A percentile compares a stretch with the other conserved stretches of the same genome.
Evolutionary conservation across 2,329 filamentous ascomycete genomes (phyloP).

Genomic region (Cladorrhinum sp.): DNA sequence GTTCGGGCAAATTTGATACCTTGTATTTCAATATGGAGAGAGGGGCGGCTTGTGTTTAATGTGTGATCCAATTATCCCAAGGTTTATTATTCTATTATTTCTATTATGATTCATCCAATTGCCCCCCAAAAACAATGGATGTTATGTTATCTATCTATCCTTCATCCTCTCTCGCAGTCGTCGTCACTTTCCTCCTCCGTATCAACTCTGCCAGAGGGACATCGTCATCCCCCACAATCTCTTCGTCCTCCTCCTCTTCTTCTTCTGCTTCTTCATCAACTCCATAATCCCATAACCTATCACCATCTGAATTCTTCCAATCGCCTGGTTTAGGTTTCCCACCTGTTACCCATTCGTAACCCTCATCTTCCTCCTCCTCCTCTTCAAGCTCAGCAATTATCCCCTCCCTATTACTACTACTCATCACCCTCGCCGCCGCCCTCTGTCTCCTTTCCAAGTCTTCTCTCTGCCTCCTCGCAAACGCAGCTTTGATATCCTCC

Average conservation of each 20-base stretch:
- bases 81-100: no score
- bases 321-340: slow-evolving; percentile 44
- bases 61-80: no score
- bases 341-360: slow-evolving; percentile 35
- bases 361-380: slow-evolving; percentile 33
- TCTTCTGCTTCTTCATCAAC: slow-evolving; percentile 71
- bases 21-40: no score
- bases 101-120: no score
- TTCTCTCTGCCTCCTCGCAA: slow-evolving; percentile 47
- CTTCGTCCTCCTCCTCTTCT: slow-evolving; percentile 42
- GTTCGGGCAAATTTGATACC: no score
- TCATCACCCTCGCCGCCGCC: slow-evolving; percentile 23
- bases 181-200: slow-evolving; percentile 42
- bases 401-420: slow-evolving; percentile 30
- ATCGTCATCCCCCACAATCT: slow-evolving; percentile 55
- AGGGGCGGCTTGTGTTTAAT: no score
- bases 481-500: slow-evolving; percentile 48
- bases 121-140: no score
- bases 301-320: slow-evolving; percentile 75
- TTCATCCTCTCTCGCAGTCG: slow-evolving; percentile 20
- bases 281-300: slow-evolving; percentile 71
- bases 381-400: slow-evolving; percentile 52
- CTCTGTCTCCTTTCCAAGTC: slow-evolving; percentile 39
- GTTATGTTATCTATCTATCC: background rate
- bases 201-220: slow-evolving; percentile 68